Conservation (phyloP, 2,329 filamentous ascomycete genomes). For the Colletotrichum liriopes region DNA sequence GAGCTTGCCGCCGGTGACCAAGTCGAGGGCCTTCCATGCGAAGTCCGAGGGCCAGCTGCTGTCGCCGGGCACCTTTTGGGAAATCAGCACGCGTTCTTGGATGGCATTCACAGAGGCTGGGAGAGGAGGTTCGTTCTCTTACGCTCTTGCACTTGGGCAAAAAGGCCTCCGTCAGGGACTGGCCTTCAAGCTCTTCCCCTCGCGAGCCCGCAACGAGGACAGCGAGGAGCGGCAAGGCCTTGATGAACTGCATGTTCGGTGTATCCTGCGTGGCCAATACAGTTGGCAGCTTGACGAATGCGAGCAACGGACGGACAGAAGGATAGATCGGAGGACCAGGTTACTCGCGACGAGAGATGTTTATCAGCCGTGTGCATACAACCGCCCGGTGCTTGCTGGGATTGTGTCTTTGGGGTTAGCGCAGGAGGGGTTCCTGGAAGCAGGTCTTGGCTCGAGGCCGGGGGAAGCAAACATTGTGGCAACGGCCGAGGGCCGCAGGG, state of each 20-base stretch:
- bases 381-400: neutral
- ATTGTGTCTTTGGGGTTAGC: neutral
- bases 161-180: neutral
- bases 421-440: neutral
- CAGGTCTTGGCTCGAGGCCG: neutral
- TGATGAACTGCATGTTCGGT: neutral
- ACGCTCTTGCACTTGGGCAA: neutral
- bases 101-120: too few relatives aligned
- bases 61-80: slow-evolving; percentile 44
- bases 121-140: neutral
- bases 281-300: neutral
- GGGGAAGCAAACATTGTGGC: neutral
- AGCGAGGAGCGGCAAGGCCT: neutral
- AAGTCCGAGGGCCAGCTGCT: slow-evolving; percentile 45
- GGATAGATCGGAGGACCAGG: too few relatives aligned
- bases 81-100: neutral
- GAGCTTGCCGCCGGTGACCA: slow-evolving; percentile 44
- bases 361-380: neutral
- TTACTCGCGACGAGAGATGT: neutral
- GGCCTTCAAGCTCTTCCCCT: neutral
- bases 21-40: slow-evolving; percentile 44
- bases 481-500: neutral
- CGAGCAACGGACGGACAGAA: neutral
- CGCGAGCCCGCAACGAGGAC: neutral
- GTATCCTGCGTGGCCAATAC: too few relatives aligned